Base-by-base conservation (phyloP, 176 grass and related monocot genomes). In the Oryza meyeriana region DNA sequence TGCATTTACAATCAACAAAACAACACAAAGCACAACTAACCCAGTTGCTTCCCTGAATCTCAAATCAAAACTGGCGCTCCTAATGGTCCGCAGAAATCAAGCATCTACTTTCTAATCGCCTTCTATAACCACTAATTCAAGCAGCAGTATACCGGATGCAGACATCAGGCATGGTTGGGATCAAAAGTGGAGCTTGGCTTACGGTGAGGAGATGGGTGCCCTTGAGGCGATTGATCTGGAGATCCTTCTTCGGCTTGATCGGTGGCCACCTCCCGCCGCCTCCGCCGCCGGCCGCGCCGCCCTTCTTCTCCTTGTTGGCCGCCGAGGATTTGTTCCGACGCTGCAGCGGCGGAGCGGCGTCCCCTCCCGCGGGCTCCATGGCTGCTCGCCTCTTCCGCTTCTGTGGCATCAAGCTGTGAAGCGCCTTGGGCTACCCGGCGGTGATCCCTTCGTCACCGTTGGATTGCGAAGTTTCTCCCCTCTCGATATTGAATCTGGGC, bases 181-280 rank as follows among this genome's bases (percentile, higher is more conserved):
- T 61, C 39, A 84, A 55, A 40, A 13, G 36, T 57, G 33, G 42
- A 11, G 36, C 7, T 36, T 8, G 48, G 55, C 78, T 73, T 88
- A 97, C 94, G 58, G 92, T 97, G 80, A 97, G 86, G 71, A 97
- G 88, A 6, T 89, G 92, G 77, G 83, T 86, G 42, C 84, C 84
- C 87, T 94, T 94, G 82, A 98, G 87, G 42, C 84, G 88, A 86
- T 93, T 89, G 86, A 93, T 74, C 80, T 85, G 92, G 71, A 98
- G 84, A 82, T 92, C 85, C 75, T 79, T 93, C 86, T 98, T 98
- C 40, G 88, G 79, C 89, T 80, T 98, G 39, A 98, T 64, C 59
- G 55, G 52, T 35, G 92, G 92, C 95, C 95, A 98, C 78, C 82
- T 91, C 38, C 88, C 90, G 1, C 71, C 66, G 66, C 86, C 34